Conservation (phyloP, 2,329 filamentous ascomycete species). For the Nemania bipapillata region DNA sequence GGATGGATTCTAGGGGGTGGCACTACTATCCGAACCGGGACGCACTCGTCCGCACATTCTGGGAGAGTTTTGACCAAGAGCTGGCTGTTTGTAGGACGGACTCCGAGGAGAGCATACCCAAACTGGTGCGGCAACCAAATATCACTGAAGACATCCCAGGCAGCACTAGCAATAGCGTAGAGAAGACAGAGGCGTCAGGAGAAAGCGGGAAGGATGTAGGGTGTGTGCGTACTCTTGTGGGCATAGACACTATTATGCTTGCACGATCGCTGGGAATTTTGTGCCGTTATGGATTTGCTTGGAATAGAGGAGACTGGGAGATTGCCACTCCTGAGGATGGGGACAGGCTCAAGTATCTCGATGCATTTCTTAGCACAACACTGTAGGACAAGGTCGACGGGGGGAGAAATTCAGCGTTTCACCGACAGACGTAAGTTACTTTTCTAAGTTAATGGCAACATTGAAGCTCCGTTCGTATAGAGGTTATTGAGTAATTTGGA, state of each 20-base stretch:
- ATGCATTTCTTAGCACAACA: neutral
- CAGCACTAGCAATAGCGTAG: neutral
- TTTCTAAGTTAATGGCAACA: too few species aligned
- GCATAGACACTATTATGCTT: neutral
- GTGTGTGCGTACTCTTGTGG: neutral
- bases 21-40: constrained; percentile 26
- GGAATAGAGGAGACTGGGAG: constrained; percentile 1
- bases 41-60: constrained; percentile 16
- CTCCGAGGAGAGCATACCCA: neutral
- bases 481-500: too few species aligned
- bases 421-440: too few species aligned
- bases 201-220: neutral
- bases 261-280: neutral
- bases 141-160: neutral
- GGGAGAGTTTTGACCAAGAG: constrained; percentile 15
- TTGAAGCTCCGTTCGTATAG: too few species aligned
- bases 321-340: neutral
- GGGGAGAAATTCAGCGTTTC: neutral
- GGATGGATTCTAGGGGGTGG: constrained; percentile 30
- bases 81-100: neutral
- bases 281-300: constrained; percentile 1
- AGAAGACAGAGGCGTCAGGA: constrained; percentile 1
- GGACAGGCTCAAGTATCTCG: neutral
- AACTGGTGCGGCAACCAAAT: neutral
- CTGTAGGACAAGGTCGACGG: neutral